Evolutionary conservation across 2,329 filamentous ascomycete genomes (phyloP), one percentile per base, ranked within the genome.

Genomic region (Alternaria burnsii): DNA sequence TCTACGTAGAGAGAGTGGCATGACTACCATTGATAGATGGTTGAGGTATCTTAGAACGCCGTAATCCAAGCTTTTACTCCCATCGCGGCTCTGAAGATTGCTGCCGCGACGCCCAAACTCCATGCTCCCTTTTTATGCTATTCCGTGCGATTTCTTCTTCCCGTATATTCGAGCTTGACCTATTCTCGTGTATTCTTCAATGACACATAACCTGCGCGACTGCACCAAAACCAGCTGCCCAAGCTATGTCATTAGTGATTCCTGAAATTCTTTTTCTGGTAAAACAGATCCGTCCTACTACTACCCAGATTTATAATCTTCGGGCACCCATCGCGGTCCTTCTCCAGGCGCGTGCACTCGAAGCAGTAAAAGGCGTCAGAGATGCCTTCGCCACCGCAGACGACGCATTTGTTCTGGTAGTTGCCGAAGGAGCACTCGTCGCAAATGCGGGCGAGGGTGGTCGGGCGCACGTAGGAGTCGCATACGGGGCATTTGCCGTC

Each of bases 401-500:
- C 95, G 70, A 99, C 93, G 79, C 95, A 99, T 82, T 99, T 99
- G 85, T 99, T 99, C 83, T 98, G 95, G 85, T 97, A 99, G 86
- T 99, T 99, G 77, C 95, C 95, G 80, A 99, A 99, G 78, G 92
- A 94, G 86, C 95, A 99, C 83, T 99, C 95, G 84, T 99, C 95
- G 85, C 95, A 99, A 83, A 99, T 98, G 76, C 94, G 93, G 62
- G 97, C 95, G 58, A 98, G 90, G 9, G 95, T 98, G 28, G 95
- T 99, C 12, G 95, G 95, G 16, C 95, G 94, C 66, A 99, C 95
- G 87, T 99, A 99, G 63, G 92, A 97, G 80, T 99, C 95, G 88
- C 95, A 99, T 63, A 99, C 94, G 68, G 95, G 95, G 76, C 95
- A 99, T 85, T 99, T 99, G 81, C 95, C 95, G 83, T 99, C 95